Conservation (phyloP, 1,139 yeast species). For the Cylindricascospora bacillispora region DNA sequence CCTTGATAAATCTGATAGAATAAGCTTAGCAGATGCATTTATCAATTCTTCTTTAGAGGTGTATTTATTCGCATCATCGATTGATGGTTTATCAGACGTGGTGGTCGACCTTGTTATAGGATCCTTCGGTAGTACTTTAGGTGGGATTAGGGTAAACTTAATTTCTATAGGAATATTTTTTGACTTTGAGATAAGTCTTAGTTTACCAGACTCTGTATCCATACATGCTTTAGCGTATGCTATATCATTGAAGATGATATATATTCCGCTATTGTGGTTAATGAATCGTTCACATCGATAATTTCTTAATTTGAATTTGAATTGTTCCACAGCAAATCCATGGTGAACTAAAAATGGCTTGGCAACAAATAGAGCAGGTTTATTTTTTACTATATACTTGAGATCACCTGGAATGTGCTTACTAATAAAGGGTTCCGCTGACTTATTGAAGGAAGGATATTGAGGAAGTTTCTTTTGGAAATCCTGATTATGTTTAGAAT, state of each 20-base stretch:
- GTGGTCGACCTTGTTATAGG: no score
- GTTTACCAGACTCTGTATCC: slow-evolving; percentile 50
- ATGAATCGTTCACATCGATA: slow-evolving; percentile 58
- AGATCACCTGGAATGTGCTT: slow-evolving; percentile 36
- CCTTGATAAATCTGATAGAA: slow-evolving; percentile 51
- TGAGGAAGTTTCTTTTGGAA: neutral
- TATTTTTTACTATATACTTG: slow-evolving; percentile 34
- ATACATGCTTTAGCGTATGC: slow-evolving; percentile 58
- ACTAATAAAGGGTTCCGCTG: slow-evolving; percentile 6
- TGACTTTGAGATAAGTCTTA: slow-evolving; percentile 18
- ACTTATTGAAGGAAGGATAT: slow-evolving; percentile 2
- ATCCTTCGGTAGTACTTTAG: slow-evolving; percentile 3
- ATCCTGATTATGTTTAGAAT: neutral
- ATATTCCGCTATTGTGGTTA: slow-evolving; percentile 54
- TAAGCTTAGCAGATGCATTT: slow-evolving; percentile 46
- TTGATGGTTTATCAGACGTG: slow-evolving; percentile 3
- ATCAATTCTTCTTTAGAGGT: slow-evolving; percentile 24
- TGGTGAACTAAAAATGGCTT: slow-evolving; percentile 14
- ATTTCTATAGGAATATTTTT: slow-evolving; percentile 16
- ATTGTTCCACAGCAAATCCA: slow-evolving; percentile 20
- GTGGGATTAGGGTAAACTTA: slow-evolving; percentile 15
- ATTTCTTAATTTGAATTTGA: slow-evolving; percentile 19
- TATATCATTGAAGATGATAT: slow-evolving; percentile 51
- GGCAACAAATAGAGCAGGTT: slow-evolving; percentile 43
- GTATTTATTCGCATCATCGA: no score